These are phyloP conservation scores for Phyllosticta citribraziliensis DNA, from an alignment of 2,329 filamentous ascomycete genomes.

Conservation along the genomic window DNA sequence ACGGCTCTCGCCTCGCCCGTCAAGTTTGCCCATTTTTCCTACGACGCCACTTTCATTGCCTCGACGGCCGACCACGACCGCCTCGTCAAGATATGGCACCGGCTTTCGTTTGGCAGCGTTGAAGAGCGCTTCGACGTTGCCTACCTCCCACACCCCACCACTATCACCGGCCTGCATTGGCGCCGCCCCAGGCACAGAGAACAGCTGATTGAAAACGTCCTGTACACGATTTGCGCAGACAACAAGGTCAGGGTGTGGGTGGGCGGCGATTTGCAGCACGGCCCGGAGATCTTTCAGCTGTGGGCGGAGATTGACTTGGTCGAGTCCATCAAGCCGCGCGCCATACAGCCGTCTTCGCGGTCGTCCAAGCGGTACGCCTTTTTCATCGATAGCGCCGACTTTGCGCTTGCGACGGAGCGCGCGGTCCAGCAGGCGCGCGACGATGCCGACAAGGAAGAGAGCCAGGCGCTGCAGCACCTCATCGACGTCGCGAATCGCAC, in stretches of 20 bases:
- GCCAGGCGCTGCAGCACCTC: conserved; percentile 70
- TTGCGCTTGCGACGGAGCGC: conserved; percentile 65
- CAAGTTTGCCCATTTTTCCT: conserved; percentile 69
- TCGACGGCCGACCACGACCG: conserved; percentile 69
- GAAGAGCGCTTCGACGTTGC: conserved; percentile 82
- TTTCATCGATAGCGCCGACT: conserved; percentile 72
- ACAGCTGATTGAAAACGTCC: conserved; percentile 71
- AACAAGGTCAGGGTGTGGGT: conserved; percentile 76
- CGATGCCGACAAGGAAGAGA: conserved; percentile 44
- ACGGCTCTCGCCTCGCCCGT: conserved; percentile 62
- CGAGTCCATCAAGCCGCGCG: conserved; percentile 54
- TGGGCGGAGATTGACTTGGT: conserved; percentile 74
- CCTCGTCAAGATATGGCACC: conserved; percentile 86
- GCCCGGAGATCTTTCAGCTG: conserved; percentile 62
- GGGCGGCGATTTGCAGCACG: conserved; percentile 55
- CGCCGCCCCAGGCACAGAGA: conserved; percentile 66
- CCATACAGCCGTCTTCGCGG: conserved; percentile 29
- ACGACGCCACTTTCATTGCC: conserved; percentile 79
- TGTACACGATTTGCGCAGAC: conserved; percentile 84
- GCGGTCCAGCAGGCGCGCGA: conserved; percentile 56
- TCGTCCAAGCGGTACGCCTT: conserved; percentile 57
- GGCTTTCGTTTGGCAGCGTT: conserved; percentile 71
- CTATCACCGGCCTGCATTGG: conserved; percentile 82
- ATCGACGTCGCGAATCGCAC: conserved; percentile 76
- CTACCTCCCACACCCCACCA: conserved; percentile 74